phyloP scores from a whole-genome alignment of 768 basidiomycete genomes.

The Boletus pseudo-olivaceus region DNA sequence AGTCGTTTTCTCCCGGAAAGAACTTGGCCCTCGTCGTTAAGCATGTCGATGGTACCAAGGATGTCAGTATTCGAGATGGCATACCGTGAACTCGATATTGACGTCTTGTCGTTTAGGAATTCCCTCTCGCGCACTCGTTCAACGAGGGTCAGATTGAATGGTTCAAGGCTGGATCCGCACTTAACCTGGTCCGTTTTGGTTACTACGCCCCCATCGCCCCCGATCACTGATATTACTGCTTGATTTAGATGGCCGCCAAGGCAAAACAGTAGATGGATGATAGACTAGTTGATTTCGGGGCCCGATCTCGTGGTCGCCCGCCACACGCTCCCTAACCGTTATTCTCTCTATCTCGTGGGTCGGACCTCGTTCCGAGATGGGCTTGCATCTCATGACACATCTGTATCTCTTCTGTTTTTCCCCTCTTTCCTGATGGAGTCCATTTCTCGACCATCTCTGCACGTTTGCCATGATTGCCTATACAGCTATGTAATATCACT shows the following conservation, averaged over 20 bases:
- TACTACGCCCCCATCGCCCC: neutral
- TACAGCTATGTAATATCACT: slow-evolving; percentile 25
- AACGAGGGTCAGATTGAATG: slow-evolving; percentile 97
- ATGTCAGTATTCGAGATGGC: slow-evolving; percentile 38
- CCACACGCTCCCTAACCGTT: slow-evolving; percentile 4
- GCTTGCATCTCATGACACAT: neutral
- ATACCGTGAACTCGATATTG: slow-evolving; percentile 1
- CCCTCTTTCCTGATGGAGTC: neutral
- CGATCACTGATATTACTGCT: neutral
- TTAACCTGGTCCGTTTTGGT: slow-evolving; percentile 67
- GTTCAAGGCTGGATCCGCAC: slow-evolving; percentile 97
- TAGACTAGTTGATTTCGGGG: slow-evolving; percentile 8
- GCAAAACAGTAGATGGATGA: slow-evolving; percentile 42
- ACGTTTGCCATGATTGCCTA: slow-evolving; percentile 14
- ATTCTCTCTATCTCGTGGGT: neutral
- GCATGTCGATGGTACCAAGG: slow-evolving; percentile 76
- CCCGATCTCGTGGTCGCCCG: neutral
- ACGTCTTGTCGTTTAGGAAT: slow-evolving; percentile 42
- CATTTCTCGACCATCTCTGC: slow-evolving; percentile 2
- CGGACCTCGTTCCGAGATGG: neutral
- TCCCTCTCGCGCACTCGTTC: slow-evolving; percentile 87
- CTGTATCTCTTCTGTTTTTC: neutral
- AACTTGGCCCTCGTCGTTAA: slow-evolving; percentile 79
- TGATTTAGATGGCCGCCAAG: slow-evolving; percentile 60
- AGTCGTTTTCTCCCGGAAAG: slow-evolving; percentile 88